Conservation (phyloP, 305 asterid species). For the Petunia hybrid region DNA sequence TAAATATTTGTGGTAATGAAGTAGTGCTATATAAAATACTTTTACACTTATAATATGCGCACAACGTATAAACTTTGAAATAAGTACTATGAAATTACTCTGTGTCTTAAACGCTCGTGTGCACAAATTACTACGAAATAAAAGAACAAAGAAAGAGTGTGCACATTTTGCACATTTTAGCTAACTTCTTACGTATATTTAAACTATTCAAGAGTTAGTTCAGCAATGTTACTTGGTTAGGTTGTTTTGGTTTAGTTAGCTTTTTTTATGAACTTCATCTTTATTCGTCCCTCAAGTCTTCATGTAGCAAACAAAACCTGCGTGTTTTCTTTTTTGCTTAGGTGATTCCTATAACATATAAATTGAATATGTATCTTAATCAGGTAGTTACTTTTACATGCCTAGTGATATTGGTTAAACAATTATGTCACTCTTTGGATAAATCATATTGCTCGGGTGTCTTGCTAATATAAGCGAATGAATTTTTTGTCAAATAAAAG, state of each 20-base stretch:
- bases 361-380: background rate
- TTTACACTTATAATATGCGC: too few relatives aligned
- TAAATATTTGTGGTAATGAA: too few relatives aligned
- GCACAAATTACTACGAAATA: background rate
- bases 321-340: background rate
- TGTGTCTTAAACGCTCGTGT: too few relatives aligned
- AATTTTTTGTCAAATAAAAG: too few relatives aligned
- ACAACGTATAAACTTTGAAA: too few relatives aligned
- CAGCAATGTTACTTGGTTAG: background rate
- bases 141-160: background rate
- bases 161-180: background rate
- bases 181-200: background rate
- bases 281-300: background rate
- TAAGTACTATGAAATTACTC: too few relatives aligned
- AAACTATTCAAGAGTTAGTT: background rate
- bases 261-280: background rate
- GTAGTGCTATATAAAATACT: too few relatives aligned
- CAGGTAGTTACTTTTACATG: background rate
- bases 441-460: too few relatives aligned
- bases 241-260: background rate
- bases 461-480: too few relatives aligned
- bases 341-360: background rate
- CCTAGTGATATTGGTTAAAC: background rate
- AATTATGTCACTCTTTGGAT: too few relatives aligned
- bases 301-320: background rate